Conservation (phyloP, 1,284 basidiomycete species). For the Cutaneotrichosporon cyanovorans region DNA sequence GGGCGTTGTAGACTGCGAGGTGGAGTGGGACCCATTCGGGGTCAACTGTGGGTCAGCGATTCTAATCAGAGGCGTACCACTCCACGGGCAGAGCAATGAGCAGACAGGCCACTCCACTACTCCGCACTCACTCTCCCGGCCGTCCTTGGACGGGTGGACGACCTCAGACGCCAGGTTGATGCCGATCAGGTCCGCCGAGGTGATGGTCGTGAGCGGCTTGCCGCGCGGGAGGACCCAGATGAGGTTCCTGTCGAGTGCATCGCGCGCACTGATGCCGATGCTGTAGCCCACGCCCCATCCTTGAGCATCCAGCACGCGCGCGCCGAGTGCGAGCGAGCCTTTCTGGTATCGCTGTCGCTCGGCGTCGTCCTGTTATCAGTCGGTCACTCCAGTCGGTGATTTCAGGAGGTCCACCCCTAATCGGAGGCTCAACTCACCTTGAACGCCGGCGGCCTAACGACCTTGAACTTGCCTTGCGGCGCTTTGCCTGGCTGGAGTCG, state of each 20-base stretch:
- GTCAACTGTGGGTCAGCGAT: slow-evolving; percentile 17
- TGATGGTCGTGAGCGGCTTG: slow-evolving; percentile 13
- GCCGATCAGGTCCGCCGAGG: slow-evolving; percentile 15
- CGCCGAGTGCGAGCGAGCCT: slow-evolving; percentile 20
- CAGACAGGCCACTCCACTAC: no score
- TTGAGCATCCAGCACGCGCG: slow-evolving; percentile 18
- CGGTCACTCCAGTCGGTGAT: no score
- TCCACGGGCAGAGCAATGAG: no score
- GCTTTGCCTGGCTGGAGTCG: no score
- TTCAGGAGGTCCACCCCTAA: no score
- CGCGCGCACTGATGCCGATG: slow-evolving; percentile 18
- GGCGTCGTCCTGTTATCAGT: no score
- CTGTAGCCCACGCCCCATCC: slow-evolving; percentile 22
- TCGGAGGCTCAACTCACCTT: slow-evolving; percentile 10
- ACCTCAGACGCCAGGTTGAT: slow-evolving; percentile 1
- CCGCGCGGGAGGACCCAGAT: slow-evolving; percentile 21
- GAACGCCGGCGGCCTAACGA: slow-evolving; percentile 18
- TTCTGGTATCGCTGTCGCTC: slow-evolving; percentile 9
- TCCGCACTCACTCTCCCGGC: slow-evolving; percentile 8
- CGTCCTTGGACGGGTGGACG: neutral
- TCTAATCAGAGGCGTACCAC: no score
- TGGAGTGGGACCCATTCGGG: slow-evolving; percentile 16
- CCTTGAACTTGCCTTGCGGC: slow-evolving; percentile 12
- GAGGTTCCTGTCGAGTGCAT: slow-evolving; percentile 11
- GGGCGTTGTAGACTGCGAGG: slow-evolving; percentile 18